phyloP scores from a whole-genome alignment of 768 basidiomycete species.

The Vishniacozyma victoriae region DNA sequence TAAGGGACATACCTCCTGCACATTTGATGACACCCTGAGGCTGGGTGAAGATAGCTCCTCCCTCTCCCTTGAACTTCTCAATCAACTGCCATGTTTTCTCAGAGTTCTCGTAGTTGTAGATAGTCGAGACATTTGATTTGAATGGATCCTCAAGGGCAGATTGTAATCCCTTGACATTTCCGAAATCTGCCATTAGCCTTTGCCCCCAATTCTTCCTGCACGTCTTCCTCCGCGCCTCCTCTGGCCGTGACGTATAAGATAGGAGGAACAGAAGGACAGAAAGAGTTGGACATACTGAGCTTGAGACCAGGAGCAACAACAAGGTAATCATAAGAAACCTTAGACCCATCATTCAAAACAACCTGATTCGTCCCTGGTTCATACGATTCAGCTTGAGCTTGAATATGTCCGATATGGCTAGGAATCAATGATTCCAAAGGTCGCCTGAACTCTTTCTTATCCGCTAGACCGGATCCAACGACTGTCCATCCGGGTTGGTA shows the following conservation, averaged over 20 bases:
- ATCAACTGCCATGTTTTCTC: constrained; percentile 86
- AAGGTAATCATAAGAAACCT: constrained; percentile 72
- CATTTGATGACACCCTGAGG: constrained; percentile 90
- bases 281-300: constrained; percentile 54
- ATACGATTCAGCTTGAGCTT: constrained; percentile 67
- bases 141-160: constrained; percentile 67
- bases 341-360: constrained; percentile 63
- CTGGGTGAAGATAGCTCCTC: constrained; percentile 84
- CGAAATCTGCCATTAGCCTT: constrained; percentile 53
- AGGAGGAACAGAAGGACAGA: too few relatives aligned
- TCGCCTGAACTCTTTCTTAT: constrained; percentile 60
- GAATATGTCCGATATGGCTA: constrained; percentile 61
- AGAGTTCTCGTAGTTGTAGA: constrained; percentile 83
- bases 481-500: constrained; percentile 97
- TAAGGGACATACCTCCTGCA: constrained; percentile 51
- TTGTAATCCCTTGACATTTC: constrained; percentile 64
- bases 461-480: constrained; percentile 76
- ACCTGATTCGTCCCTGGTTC: constrained; percentile 68
- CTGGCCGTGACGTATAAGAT: too few relatives aligned
- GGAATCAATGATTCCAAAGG: constrained; percentile 69
- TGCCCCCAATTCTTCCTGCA: background rate
- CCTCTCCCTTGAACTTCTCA: constrained; percentile 66
- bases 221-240: too few relatives aligned
- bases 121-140: constrained; percentile 75
- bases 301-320: constrained; percentile 86